Evolutionary conservation across 768 basidiomycete genomes (phyloP).

Genomic region (Cystobasidiopsis lactophilus): DNA sequence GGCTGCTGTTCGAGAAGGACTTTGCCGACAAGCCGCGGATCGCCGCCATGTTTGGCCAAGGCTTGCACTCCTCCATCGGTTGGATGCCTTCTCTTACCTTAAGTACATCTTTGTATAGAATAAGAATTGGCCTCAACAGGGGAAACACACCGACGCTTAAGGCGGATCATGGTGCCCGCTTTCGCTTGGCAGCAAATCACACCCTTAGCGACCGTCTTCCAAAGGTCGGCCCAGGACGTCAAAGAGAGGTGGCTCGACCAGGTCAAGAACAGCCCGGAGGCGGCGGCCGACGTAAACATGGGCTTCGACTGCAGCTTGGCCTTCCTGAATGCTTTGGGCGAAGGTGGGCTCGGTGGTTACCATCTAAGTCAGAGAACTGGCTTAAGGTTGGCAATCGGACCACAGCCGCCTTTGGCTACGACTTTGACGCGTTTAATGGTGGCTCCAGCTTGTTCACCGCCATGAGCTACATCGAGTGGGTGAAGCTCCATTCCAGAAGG

Average conservation of each 20-base stretch:
- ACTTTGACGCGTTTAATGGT: background rate
- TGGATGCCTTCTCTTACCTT: too few relatives aligned
- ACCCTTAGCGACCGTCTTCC: background rate
- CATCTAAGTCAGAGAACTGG: too few relatives aligned
- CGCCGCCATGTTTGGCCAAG: constrained; percentile 1
- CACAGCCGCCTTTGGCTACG: constrained; percentile 2
- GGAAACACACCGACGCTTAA: background rate
- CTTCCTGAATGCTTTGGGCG: constrained; percentile 1
- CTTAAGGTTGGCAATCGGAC: too few relatives aligned
- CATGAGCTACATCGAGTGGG: background rate
- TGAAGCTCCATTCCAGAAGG: background rate
- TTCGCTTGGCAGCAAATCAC: constrained; percentile 1
- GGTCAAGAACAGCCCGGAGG: background rate
- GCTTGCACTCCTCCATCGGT: background rate
- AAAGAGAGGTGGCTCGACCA: background rate
- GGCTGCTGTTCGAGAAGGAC: background rate
- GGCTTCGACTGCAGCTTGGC: background rate
- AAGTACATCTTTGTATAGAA: too few relatives aligned
- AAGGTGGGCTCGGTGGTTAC: too few relatives aligned
- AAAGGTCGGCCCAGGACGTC: background rate
- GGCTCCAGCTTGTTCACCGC: background rate
- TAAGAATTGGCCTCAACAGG: background rate
- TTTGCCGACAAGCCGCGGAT: background rate
- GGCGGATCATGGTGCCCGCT: background rate
- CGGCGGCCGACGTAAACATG: background rate